These are phyloP conservation scores for Elsinoe arachidis DNA, from an alignment of 2,329 filamentous ascomycete genomes.

Conservation along the genomic window DNA sequence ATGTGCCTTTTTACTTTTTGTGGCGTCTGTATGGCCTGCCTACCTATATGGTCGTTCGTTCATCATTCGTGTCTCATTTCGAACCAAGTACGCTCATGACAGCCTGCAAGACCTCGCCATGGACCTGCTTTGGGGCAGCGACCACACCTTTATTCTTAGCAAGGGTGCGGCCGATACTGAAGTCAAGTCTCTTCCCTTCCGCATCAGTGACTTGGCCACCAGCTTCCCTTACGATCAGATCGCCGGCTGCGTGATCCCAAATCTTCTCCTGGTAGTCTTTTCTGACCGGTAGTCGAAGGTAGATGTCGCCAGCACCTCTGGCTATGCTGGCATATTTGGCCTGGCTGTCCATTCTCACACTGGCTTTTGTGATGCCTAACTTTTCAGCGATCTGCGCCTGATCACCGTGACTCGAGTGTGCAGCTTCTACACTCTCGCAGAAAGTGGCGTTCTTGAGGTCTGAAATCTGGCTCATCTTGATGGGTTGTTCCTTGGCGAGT, in stretches of 20 bases:
- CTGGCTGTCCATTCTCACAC: slow-evolving; percentile 93
- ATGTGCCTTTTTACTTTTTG: neutral
- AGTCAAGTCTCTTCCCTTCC: slow-evolving; percentile 75
- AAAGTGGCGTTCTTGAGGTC: slow-evolving; percentile 77
- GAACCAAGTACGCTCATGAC: slow-evolving; percentile 68
- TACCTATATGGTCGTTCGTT: neutral
- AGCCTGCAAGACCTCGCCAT: slow-evolving; percentile 65
- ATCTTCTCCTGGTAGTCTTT: slow-evolving; percentile 97
- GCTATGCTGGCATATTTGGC: slow-evolving; percentile 97
- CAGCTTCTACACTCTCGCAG: slow-evolving; percentile 93
- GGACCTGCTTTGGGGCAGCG: slow-evolving; percentile 69
- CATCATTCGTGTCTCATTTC: slow-evolving; percentile 24
- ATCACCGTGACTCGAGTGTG: slow-evolving; percentile 81
- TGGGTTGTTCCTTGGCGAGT: slow-evolving; percentile 51
- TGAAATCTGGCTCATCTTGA: slow-evolving; percentile 68
- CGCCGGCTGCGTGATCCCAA: slow-evolving; percentile 96
- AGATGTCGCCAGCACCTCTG: slow-evolving; percentile 86
- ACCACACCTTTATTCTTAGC: slow-evolving; percentile 89
- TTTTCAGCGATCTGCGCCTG: slow-evolving; percentile 74
- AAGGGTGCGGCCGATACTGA: slow-evolving; percentile 76
- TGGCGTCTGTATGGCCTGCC: neutral
- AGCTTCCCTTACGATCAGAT: slow-evolving; percentile 87
- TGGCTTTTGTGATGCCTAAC: slow-evolving; percentile 80
- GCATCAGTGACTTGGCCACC: slow-evolving; percentile 89
- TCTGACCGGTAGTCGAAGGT: slow-evolving; percentile 77